Evolutionary conservation across 2,329 filamentous ascomycete genomes (phyloP).

Genomic region (Penicillium sp.): DNA sequence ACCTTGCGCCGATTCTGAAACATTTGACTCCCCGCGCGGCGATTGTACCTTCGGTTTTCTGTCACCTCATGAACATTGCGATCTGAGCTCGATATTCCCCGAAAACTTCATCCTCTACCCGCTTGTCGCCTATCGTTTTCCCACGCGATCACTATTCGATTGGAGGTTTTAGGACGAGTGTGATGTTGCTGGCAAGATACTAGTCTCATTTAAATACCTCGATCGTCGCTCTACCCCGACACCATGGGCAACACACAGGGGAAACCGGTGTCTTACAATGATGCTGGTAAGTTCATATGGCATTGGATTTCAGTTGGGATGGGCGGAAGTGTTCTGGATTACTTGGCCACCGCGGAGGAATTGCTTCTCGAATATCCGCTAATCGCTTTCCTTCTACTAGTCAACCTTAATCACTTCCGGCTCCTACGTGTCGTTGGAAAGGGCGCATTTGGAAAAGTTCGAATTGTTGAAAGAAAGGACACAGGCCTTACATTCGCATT

Average conservation of each 20-base stretch:
- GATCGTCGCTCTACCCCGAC: conserved; percentile 8
- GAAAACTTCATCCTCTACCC: not conserved
- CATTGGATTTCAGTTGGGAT: conserved; percentile 8
- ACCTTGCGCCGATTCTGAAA: conserved; percentile 9
- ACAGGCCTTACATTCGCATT: conserved; percentile 90
- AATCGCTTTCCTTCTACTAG: conserved; percentile 48
- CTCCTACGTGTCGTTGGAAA: conserved; percentile 93
- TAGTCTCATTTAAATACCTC: conserved; percentile 21
- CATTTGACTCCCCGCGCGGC: conserved; percentile 18
- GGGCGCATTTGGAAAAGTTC: conserved; percentile 96
- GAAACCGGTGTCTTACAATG: conserved; percentile 87
- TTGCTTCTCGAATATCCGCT: conserved; percentile 14
- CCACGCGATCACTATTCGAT: not conserved
- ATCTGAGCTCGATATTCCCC: conserved; percentile 11
- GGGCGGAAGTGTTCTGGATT: not conserved
- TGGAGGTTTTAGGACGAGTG: conserved; percentile 8
- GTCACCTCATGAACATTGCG: conserved; percentile 16
- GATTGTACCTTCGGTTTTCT: conserved; percentile 16
- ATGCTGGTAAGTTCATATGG: conserved; percentile 70
- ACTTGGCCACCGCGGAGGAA: not conserved
- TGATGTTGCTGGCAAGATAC: conserved; percentile 27
- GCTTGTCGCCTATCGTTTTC: not conserved
- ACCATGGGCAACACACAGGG: conserved; percentile 92
- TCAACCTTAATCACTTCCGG: conserved; percentile 96
- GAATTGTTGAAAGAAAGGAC: conserved; percentile 97